Evolutionary conservation across 768 basidiomycete genomes (phyloP), one percentile per base, ranked within the genome.

Genomic region (Leccinum longicurvipes): DNA sequence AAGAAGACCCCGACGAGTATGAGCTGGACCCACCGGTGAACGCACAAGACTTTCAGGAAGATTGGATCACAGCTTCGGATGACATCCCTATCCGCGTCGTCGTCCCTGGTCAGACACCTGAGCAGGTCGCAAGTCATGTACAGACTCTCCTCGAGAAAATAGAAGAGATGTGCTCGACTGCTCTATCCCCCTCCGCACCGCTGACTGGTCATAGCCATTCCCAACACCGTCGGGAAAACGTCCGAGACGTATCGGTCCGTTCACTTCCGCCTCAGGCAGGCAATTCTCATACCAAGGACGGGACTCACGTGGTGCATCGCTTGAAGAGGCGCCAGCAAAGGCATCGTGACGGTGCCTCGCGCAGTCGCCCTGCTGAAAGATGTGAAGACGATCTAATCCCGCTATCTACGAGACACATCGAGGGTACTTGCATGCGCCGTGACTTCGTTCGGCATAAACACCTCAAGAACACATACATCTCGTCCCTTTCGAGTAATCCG

Each of bases 11-110:
- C 47, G 55, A 63, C 27, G 72, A 76, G 8, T 73, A 78, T 19
- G 57, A 54, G 5, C 25, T 61, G 8, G 64, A 69, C 3, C 72
- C 70, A 10, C 73, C 76, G 0, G 67, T 76, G 21, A 65, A 70
- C 11, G 58, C 62, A 3, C 65, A 72, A 21, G 69, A 70, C 24
- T 71, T 76, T 56, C 63, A 68, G 47, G 66, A 64, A 11, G 65
- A 65, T 29, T 78, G 77, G 76, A 67, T 70, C 2, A 65, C 64
- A 9, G 67, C 66, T 8, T 63, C 79, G 51, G 69, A 74, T 9
- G 63, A 65, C 19, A 47, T 41, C 4, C 74, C 76, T 31, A 61
- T 64, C 19, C 68, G 76, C 6, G 60, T 76, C 31, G 60, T 77
- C 17, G 73, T 75, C 3, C 76, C 77, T 34, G 72, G 74, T 11